These are phyloP conservation scores for Thozetella sp. DNA, from an alignment of 495 filamentous ascomycete species.

Conservation along the genomic window DNA sequence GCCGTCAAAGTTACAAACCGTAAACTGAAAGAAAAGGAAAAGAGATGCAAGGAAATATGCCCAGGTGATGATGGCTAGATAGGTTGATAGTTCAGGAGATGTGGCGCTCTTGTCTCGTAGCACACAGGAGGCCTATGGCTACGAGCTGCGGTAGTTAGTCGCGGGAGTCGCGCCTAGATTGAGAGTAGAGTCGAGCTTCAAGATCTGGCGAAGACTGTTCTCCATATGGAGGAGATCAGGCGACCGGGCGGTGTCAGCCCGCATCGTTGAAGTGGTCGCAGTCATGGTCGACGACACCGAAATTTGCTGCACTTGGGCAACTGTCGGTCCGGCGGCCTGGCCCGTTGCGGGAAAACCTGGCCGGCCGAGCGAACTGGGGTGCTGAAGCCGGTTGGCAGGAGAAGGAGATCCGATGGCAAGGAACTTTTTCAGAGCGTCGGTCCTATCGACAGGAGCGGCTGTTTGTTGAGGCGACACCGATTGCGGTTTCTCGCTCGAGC, in stretches of 20 bases:
- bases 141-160: slow-evolving; percentile 23
- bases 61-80: not conserved
- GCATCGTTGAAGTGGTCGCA: not conserved
- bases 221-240: slow-evolving; percentile 45
- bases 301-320: not conserved
- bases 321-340: not conserved
- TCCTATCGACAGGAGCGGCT: slow-evolving; percentile 14
- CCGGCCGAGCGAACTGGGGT: not conserved
- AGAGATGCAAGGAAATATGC: not conserved
- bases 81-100: not conserved
- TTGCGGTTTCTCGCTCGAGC: slow-evolving; percentile 19
- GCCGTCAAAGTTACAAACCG: not conserved
- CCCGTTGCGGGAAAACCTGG: not conserved
- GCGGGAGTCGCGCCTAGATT: slow-evolving; percentile 10
- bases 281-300: not conserved
- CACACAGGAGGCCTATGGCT: not conserved
- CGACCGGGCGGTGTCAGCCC: slow-evolving; percentile 12
- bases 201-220: slow-evolving; percentile 47
- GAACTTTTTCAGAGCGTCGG: slow-evolving; percentile 30
- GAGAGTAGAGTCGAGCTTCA: slow-evolving; percentile 41
- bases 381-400: not conserved
- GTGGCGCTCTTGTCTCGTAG: slow-evolving; percentile 2
- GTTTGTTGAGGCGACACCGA: slow-evolving; percentile 10
- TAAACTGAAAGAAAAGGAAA: not conserved
- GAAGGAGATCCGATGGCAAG: slow-evolving; percentile 19